A percentile compares a stretch with the other conserved stretches of the same genome.
phyloP scores from a whole-genome alignment of 78 protist species.

The Anaeramoeba ignava region DNA sequence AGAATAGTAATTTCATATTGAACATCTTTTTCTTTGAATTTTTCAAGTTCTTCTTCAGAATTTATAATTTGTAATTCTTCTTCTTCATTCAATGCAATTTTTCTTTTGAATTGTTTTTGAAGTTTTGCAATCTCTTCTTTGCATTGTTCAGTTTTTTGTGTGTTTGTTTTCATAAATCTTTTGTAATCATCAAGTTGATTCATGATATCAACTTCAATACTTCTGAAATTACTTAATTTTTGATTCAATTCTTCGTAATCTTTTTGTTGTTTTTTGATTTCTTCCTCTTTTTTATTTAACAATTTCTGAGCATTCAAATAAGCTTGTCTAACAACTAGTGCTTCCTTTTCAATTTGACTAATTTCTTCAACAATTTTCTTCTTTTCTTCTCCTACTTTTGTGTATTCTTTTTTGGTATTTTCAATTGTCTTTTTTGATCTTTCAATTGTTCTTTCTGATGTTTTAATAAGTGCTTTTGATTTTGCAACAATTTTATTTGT shows the following conservation, averaged over 20 bases:
- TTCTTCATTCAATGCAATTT: neutral
- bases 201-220: constrained; percentile 19
- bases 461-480: neutral
- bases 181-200: constrained; percentile 19
- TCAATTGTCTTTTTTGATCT: neutral
- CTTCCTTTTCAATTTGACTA: neutral
- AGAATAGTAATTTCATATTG: neutral
- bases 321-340: no score
- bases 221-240: neutral
- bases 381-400: neutral
- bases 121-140: neutral
- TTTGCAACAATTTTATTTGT: neutral
- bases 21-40: neutral
- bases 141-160: neutral
- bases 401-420: neutral
- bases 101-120: neutral
- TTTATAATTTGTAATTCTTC: neutral
- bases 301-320: no score
- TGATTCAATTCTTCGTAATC: neutral
- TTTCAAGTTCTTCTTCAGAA: neutral
- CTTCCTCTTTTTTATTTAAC: neutral
- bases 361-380: neutral
- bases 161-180: neutral
- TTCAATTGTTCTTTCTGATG: neutral
- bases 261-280: neutral